A percentile compares a stretch with the other conserved stretches of the same genome.
phyloP scores from a whole-genome alignment of 495 filamentous ascomycete species.

The Daldinia bambusicola region DNA sequence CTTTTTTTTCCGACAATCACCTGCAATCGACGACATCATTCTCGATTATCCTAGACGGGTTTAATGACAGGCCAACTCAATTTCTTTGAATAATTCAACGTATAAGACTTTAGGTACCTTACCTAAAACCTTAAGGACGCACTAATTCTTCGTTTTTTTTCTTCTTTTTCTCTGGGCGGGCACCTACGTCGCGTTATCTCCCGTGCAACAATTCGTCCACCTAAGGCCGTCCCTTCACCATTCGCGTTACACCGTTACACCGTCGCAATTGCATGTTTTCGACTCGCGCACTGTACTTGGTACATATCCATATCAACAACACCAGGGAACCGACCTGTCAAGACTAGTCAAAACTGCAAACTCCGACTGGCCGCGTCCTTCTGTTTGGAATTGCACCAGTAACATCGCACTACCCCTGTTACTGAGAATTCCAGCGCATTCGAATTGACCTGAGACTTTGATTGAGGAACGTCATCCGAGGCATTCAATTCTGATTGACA shows the following conservation, averaged over 20 bases:
- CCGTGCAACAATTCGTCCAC: conserved; percentile 22
- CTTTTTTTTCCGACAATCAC: neutral
- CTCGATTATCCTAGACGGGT: conserved; percentile 8
- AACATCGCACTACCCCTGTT: conserved; percentile 14
- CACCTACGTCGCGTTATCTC: conserved; percentile 36
- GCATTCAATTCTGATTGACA: conserved; percentile 35
- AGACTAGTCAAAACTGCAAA: conserved; percentile 8
- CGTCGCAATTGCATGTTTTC: conserved; percentile 13
- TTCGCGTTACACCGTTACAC: conserved; percentile 26
- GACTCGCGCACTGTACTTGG: conserved; percentile 31
- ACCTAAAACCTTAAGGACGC: conserved; percentile 9
- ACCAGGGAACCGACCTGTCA: conserved; percentile 6
- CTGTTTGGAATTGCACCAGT: conserved; percentile 31
- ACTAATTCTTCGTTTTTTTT: conserved; percentile 2
- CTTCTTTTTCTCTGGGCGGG: conserved; percentile 20
- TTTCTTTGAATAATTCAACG: neutral
- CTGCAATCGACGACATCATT: conserved; percentile 3
- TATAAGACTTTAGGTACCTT: conserved; percentile 16
- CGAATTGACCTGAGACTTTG: conserved; percentile 38
- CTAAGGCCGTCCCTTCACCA: conserved; percentile 2
- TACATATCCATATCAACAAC: neutral
- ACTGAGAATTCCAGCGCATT: conserved; percentile 38
- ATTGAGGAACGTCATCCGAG: conserved; percentile 35
- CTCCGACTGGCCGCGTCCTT: conserved; percentile 27
- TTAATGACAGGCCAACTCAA: conserved; percentile 3